Evolutionary conservation across 2,329 filamentous ascomycete genomes (phyloP), one percentile per base, ranked within the genome.

Genomic region (Penicillium brasilianum): DNA sequence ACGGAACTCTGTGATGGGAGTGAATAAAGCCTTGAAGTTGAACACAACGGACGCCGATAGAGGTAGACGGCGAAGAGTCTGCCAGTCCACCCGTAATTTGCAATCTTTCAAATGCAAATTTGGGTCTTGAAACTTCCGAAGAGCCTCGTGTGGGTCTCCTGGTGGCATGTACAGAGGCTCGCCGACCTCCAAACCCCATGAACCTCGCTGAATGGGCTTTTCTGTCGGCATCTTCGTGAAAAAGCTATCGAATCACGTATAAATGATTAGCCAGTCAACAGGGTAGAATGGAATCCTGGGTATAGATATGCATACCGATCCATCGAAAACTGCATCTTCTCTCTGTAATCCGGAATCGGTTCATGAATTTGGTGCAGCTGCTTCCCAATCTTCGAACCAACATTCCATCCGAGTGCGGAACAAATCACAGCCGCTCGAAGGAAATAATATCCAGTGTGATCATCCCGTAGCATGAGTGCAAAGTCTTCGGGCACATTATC

Each of bases 11-110:
- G 82, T 73, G 0, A 96, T 74, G 0, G 90, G 90, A 0, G 91
- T 95, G 76, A 96, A 96, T 0, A 95, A 76, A 0, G 90, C 91
- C 72, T 94, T 96, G 84, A 94, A 96, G 75, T 95, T 96, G 80
- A 96, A 96, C 0, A 92, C 85, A 1, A 96, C 81, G 0, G 85
- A 89, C 0, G 86, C 91, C 0, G 89, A 92, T 0, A 96, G 80
- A 0, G 92, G 92, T 0, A 96, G 78, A 2, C 92, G 86, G 1
- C 92, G 87, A 4, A 96, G 79, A 0, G 92, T 96, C 76, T 96
- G 93, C 91, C 92, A 96, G 74, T 96, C 92, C 1, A 95, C 91
- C 4, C 92, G 85, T 1, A 96, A 80, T 62, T 89, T 80, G 64
- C 90, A 81, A 36, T 90, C 84, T 0, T 85, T 81, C 2, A 87